Evolutionary conservation across 2,329 filamentous ascomycete genomes (phyloP).

Genomic region (Fusarium abutilonis): DNA sequence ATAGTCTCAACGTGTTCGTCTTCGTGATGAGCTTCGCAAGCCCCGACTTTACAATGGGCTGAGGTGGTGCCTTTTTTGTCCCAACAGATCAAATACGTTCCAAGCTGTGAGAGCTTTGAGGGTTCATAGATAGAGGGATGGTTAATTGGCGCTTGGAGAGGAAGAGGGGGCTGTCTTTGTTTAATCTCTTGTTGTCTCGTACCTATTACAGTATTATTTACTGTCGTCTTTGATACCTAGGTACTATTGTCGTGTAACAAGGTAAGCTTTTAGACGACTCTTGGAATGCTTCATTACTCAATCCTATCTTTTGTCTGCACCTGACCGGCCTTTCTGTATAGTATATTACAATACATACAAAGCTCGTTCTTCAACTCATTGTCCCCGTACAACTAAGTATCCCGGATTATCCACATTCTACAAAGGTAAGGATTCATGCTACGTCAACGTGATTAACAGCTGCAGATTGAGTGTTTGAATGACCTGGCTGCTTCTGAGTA

Average conservation of each 20-base stretch:
- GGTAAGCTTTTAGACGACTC: neutral
- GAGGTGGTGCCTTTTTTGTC: slow-evolving; percentile 35
- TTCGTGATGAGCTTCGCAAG: slow-evolving; percentile 11
- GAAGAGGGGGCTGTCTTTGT: neutral
- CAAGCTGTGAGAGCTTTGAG: neutral
- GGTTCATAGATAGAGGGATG: slow-evolving; percentile 14
- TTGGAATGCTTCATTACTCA: too few relatives aligned
- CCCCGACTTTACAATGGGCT: slow-evolving; percentile 22
- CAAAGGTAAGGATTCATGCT: slow-evolving; percentile 9
- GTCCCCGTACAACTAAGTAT: neutral
- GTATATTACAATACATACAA: neutral
- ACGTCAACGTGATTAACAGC: slow-evolving; percentile 22
- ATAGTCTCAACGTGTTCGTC: slow-evolving; percentile 15
- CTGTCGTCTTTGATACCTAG: neutral
- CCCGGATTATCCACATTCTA: neutral
- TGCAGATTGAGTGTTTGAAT: slow-evolving; percentile 6
- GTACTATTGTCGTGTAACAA: neutral
- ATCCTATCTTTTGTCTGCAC: neutral
- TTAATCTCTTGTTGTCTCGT: neutral
- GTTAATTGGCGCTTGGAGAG: neutral
- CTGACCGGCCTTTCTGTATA: neutral
- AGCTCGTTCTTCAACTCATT: neutral
- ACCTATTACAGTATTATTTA: neutral
- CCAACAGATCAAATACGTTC: slow-evolving; percentile 9
- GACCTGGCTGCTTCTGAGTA: slow-evolving; percentile 19